phyloP scores from a whole-genome alignment of 1,284 basidiomycete species.

The Ceratobasidium sp. region DNA sequence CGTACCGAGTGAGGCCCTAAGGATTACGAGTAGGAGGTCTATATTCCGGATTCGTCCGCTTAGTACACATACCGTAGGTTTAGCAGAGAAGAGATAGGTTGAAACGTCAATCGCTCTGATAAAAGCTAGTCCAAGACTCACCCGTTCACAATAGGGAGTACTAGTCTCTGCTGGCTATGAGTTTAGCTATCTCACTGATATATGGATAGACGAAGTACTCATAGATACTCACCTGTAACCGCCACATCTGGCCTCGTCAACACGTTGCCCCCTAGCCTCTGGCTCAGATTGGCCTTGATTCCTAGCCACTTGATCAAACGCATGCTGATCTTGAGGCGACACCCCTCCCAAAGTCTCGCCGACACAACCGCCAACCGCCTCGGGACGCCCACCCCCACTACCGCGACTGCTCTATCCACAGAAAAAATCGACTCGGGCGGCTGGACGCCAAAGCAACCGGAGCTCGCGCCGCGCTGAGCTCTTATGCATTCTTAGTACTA shows the following conservation, averaged over 20 bases:
- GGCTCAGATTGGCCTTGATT: constrained; percentile 81
- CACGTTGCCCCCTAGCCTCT: constrained; percentile 93
- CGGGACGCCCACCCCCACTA: constrained; percentile 85
- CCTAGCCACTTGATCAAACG: constrained; percentile 79
- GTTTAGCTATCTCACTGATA: constrained; percentile 44
- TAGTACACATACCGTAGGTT: constrained; percentile 63
- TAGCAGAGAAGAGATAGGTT: constrained; percentile 79
- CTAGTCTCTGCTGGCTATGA: constrained; percentile 75
- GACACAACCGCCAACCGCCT: constrained; percentile 73
- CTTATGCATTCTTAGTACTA: constrained; percentile 63
- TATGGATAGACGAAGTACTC: constrained; percentile 54
- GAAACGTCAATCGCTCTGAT: constrained; percentile 86
- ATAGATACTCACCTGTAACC: constrained; percentile 80
- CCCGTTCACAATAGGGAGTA: constrained; percentile 90
- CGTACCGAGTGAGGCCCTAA: constrained; percentile 87
- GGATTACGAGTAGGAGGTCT: constrained; percentile 84
- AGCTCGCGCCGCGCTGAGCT: constrained; percentile 72
- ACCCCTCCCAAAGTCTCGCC: constrained; percentile 71
- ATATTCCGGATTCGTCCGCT: constrained; percentile 84
- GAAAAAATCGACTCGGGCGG: constrained; percentile 87
- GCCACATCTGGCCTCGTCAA: constrained; percentile 86
- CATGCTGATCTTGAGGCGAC: constrained; percentile 78
- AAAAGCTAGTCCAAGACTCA: constrained; percentile 79
- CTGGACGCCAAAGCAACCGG: constrained; percentile 79
- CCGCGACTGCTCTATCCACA: constrained; percentile 88